Evolutionary conservation across 2,329 filamentous ascomycete species (phyloP).

Genomic region (Diaporthe citriasiana): DNA sequence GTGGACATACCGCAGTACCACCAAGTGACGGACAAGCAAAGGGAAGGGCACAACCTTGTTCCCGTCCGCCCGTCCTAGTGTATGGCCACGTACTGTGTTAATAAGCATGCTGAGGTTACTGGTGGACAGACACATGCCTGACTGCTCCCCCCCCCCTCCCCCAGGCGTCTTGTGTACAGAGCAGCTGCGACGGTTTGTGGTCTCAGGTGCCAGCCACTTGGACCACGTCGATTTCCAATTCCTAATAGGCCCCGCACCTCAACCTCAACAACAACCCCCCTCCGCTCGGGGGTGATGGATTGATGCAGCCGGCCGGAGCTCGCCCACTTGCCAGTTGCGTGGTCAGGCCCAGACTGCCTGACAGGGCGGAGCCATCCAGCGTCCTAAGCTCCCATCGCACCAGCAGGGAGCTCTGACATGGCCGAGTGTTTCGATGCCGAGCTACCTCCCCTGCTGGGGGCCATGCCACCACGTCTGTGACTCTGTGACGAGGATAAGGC

Average conservation of each 20-base stretch:
- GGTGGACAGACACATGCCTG: no score
- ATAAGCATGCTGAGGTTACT: no score
- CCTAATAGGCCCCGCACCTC: neutral
- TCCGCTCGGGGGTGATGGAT: neutral
- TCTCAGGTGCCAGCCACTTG: conserved; percentile 23
- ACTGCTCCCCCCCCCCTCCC: no score
- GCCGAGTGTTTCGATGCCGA: conserved; percentile 27
- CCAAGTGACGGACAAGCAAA: no score
- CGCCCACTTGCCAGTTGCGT: neutral
- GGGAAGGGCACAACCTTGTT: no score
- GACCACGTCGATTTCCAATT: conserved; percentile 28
- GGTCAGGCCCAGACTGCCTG: neutral
- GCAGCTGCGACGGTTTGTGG: no score
- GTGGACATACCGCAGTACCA: no score
- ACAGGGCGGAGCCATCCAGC: neutral
- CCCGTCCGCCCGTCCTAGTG: no score
- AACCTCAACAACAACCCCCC: neutral
- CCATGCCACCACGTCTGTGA: conserved; percentile 7
- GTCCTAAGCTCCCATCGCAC: neutral
- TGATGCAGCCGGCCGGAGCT: neutral
- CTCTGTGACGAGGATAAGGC: neutral
- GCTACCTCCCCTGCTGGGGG: conserved; percentile 10
- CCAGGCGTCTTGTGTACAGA: no score
- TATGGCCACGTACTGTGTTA: no score
- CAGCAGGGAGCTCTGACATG: conserved; percentile 14